Evolutionary conservation across 257 asterid species (phyloP).

Genomic region (Gynochthodes officinalis): DNA sequence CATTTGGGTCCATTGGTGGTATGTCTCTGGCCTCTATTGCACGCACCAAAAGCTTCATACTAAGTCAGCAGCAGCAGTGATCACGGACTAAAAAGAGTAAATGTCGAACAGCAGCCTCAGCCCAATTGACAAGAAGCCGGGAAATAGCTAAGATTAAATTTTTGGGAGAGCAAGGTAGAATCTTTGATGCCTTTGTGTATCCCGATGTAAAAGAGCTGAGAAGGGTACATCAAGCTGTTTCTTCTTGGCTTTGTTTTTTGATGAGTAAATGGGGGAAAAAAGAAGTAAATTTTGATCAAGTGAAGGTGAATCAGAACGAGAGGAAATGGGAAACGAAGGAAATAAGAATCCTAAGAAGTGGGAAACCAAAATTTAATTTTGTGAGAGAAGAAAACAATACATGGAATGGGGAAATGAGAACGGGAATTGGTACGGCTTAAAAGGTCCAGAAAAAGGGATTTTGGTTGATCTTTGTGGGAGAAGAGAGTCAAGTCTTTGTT

Average conservation of each 20-base stretch:
- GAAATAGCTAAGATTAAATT: background rate
- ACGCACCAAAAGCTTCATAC: slow-evolving; percentile 86
- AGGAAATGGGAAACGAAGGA: background rate
- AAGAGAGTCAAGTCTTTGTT: background rate
- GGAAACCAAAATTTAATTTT: too few relatives aligned
- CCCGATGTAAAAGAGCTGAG: background rate
- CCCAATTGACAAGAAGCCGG: background rate
- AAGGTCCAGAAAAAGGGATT: slow-evolving; percentile 7
- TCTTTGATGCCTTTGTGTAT: background rate
- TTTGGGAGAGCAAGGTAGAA: background rate
- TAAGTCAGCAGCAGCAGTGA: background rate
- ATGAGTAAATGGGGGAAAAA: too few relatives aligned
- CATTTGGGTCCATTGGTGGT: slow-evolving; percentile 87
- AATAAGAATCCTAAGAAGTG: too few relatives aligned
- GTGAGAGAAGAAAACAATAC: too few relatives aligned
- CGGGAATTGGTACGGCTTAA: background rate
- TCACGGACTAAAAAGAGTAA: too few relatives aligned
- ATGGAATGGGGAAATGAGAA: background rate
- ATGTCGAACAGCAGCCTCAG: background rate
- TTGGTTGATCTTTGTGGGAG: background rate
- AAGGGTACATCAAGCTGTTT: slow-evolving; percentile 1
- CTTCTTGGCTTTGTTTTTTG: too few relatives aligned
- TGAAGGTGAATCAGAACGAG: slow-evolving; percentile 17
- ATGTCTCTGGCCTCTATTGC: slow-evolving; percentile 80
- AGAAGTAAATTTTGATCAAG: background rate